Conservation (phyloP, 306 rosid species). For the Glycine latifolia region DNA sequence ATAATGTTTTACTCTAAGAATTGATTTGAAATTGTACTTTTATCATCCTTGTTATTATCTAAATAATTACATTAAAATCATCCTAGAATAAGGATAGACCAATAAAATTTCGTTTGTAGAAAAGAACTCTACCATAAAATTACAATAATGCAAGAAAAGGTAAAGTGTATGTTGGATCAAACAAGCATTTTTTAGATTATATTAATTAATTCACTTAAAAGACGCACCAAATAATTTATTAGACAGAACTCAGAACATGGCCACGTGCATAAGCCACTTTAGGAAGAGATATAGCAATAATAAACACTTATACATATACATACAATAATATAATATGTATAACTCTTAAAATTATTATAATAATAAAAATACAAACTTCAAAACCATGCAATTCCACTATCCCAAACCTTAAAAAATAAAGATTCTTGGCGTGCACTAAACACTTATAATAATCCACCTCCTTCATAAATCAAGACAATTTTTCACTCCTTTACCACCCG, state of each 20-base stretch:
- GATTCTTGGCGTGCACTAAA: slow-evolving; percentile 82
- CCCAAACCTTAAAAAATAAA: slow-evolving; percentile 41
- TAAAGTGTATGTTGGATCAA: slow-evolving; percentile 50
- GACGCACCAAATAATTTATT: slow-evolving; percentile 36
- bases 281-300: slow-evolving; percentile 4
- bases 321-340: neutral
- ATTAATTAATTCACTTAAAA: slow-evolving; percentile 39
- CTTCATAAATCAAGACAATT: slow-evolving; percentile 58
- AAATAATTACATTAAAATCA: slow-evolving; percentile 34
- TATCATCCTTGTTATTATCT: neutral
- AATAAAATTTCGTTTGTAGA: neutral
- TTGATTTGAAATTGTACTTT: slow-evolving; percentile 21
- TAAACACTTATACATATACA: neutral
- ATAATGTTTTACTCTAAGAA: neutral
- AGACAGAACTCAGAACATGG: slow-evolving; percentile 36
- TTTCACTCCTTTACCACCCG: slow-evolving; percentile 35
- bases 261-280: slow-evolving; percentile 60
- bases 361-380: slow-evolving; percentile 57
- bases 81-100: slow-evolving; percentile 32
- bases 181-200: slow-evolving; percentile 40
- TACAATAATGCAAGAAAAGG: slow-evolving; percentile 45
- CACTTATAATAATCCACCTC: slow-evolving; percentile 50
- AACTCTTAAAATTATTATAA: neutral
- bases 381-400: slow-evolving; percentile 68
- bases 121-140: slow-evolving; percentile 35